phyloP scores from a whole-genome alignment of 1,284 basidiomycete genomes.

The Rhodotorula sp. region DNA sequence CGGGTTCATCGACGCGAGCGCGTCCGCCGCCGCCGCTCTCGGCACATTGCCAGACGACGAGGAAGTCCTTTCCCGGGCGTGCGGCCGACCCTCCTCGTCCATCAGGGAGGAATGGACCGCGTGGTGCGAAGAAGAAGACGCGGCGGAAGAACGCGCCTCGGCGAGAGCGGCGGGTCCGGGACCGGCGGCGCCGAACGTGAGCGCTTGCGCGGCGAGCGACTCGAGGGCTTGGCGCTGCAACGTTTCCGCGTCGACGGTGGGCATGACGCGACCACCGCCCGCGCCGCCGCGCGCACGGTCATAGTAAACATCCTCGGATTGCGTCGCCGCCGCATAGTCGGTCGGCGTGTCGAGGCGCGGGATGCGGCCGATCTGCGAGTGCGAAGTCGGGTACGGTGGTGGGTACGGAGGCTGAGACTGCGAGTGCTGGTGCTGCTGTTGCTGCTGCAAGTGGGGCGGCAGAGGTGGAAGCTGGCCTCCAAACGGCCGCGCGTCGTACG shows the following conservation, averaged over 20 bases:
- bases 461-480: neutral
- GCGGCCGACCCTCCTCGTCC: neutral
- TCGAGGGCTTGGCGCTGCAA: constrained; percentile 19
- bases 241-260: neutral
- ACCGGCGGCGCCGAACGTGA: constrained; percentile 12
- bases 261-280: too few species aligned
- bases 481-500: neutral
- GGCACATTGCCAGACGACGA: neutral
- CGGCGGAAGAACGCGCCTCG: neutral
- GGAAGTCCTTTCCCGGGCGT: neutral
- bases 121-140: neutral
- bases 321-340: neutral
- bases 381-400: neutral
- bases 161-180: constrained; percentile 1
- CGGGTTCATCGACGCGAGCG: neutral
- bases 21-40: neutral
- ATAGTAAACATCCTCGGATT: too few species aligned
- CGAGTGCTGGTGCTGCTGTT: neutral
- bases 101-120: neutral
- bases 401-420: neutral
- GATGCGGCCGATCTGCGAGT: neutral
- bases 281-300: too few species aligned
- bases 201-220: constrained; percentile 20
- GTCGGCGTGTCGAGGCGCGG: neutral
- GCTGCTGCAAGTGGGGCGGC: constrained; percentile 3